Evolutionary conservation across 495 filamentous ascomycete species (phyloP), one percentile per base, ranked within the genome.

Genomic region (Stereocaulon alpinum): DNA sequence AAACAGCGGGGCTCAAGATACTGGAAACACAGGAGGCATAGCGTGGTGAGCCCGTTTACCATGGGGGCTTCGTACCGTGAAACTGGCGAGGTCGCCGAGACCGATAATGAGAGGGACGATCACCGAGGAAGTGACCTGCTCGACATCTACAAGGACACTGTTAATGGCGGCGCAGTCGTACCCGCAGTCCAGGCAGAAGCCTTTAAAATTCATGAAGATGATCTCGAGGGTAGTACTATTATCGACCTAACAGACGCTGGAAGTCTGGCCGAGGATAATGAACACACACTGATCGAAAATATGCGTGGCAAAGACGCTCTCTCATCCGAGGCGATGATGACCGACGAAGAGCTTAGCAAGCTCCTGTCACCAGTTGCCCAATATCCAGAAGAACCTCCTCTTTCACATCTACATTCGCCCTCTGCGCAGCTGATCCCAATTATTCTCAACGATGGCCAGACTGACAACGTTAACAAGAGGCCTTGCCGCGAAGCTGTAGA

Each of bases 21-120:
- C 55, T 63, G 61, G 61, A 50, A 11, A 12, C 32, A 55, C 45
- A 24, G 11, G 42, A 40, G 7, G 11, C n/a, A 55, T n/a, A 54
- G 47, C 20, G n/a, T 63, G 4, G 22, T 49, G 14, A 34, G 24
- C 14, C 47, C 55, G n/a, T 56, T 43, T 15, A 22, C 3, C 41
- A 56, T 15, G 4, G 42, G 15, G 0, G 15, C 15, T 29, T 18
- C 37, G 10, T 12, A 12, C 11, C 22, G 17, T 17, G 50, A 24
- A 42, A 29, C 6, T 20, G 24, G 17, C 37, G 30, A 29, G 14
- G 22, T 55, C 15, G 22, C 12, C 41, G 40, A 49, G 34, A 55
- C 43, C 22, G 51, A 56, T 24, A 30, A 50, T 5, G 49, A 37
- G 7, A 11, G 20, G 2, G 49, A 37, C 12, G 9, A 0, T 34